These are phyloP conservation scores for Telfairia occidentalis DNA, from an alignment of 331 rosid genomes.

Conservation along the genomic window DNA sequence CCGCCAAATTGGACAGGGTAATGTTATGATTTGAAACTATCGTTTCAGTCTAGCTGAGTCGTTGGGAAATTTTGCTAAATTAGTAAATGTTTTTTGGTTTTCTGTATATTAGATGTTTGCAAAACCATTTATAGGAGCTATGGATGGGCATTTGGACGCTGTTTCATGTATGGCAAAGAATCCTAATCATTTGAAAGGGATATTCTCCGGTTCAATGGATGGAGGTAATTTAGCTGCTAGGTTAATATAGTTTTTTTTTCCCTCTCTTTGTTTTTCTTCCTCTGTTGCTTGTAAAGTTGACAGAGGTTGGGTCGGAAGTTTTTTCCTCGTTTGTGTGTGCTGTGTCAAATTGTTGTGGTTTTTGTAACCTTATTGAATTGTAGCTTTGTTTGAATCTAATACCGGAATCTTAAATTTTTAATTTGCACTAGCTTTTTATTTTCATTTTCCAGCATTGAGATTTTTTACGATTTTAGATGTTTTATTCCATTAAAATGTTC, in stretches of 20 bases:
- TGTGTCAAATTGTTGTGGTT: neutral
- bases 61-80: neutral
- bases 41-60: neutral
- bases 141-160: slow-evolving; percentile 87
- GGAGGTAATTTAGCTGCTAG: slow-evolving; percentile 51
- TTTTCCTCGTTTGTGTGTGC: neutral
- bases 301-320: neutral
- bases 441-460: neutral
- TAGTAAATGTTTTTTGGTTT: neutral
- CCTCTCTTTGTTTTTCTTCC: neutral
- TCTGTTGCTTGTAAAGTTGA: neutral
- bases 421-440: neutral
- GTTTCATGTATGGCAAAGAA: slow-evolving; percentile 77
- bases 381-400: neutral
- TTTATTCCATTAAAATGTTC: no score
- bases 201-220: slow-evolving; percentile 91
- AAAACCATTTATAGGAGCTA: slow-evolving; percentile 80
- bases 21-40: neutral
- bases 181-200: slow-evolving; percentile 61
- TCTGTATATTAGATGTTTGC: slow-evolving; percentile 56
- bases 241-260: neutral
- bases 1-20: slow-evolving; percentile 86
- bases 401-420: neutral
- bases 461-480: neutral
- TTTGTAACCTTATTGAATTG: neutral